Evolutionary conservation across 805 yeast species (phyloP).

Genomic region (Jamesozyma lodderae): DNA sequence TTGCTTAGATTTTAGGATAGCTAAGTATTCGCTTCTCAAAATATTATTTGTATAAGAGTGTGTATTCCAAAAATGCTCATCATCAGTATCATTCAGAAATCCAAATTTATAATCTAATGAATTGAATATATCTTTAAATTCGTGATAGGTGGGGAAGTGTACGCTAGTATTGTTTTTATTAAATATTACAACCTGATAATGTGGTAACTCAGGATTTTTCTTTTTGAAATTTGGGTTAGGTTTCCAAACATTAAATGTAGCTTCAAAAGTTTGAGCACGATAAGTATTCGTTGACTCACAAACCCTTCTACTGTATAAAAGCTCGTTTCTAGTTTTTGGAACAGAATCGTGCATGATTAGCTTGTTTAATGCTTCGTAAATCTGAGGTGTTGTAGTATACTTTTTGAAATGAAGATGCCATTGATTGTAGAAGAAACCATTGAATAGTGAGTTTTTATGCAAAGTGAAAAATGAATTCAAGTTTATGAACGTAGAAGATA

Average conservation of each 20-base stretch:
- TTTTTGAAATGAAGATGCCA: slow-evolving; percentile 15
- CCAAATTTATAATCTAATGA: slow-evolving; percentile 27
- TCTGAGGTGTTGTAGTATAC: slow-evolving; percentile 22
- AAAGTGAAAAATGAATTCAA: slow-evolving; percentile 1
- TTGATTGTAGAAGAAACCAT: slow-evolving; percentile 14
- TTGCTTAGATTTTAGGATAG: slow-evolving; percentile 1
- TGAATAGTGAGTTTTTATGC: slow-evolving; percentile 8
- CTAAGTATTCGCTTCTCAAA: slow-evolving; percentile 8
- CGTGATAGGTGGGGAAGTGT: slow-evolving; percentile 39
- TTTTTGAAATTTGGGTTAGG: slow-evolving; percentile 68
- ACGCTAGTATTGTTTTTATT: slow-evolving; percentile 33
- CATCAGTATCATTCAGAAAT: slow-evolving; percentile 23
- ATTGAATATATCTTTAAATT: slow-evolving; percentile 33
- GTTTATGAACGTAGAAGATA: neutral
- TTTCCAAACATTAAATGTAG: slow-evolving; percentile 72
- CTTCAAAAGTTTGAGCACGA: slow-evolving; percentile 10
- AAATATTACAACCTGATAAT: slow-evolving; percentile 59
- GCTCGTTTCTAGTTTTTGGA: slow-evolving; percentile 11
- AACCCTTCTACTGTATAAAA: slow-evolving; percentile 2
- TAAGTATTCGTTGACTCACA: slow-evolving; percentile 2
- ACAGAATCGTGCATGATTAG: slow-evolving; percentile 19
- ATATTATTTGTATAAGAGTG: slow-evolving; percentile 13
- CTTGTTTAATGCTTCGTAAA: slow-evolving; percentile 26
- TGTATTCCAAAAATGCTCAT: slow-evolving; percentile 14
- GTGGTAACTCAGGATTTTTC: slow-evolving; percentile 59